Evolutionary conservation across 371 early-diverging fungal species (phyloP).

Genomic region (Mucor racemosus): DNA sequence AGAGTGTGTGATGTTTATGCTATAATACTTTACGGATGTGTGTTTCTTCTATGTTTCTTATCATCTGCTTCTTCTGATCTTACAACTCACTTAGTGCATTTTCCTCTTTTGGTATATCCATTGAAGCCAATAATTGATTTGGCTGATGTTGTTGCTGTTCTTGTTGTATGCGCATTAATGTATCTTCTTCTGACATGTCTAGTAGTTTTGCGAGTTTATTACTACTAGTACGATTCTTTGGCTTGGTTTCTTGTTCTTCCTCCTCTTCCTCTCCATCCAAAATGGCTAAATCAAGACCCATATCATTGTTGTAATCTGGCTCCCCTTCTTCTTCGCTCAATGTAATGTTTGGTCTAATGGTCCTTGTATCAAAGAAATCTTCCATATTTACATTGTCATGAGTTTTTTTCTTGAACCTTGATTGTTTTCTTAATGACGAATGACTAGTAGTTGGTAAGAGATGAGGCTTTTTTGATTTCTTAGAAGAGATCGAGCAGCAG

Average conservation of each 20-base stretch:
- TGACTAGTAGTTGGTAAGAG: background rate
- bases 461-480: conserved; percentile 11
- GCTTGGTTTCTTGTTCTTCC: background rate
- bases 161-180: background rate
- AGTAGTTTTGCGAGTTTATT: conserved; percentile 39
- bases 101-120: conserved; percentile 3
- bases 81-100: background rate
- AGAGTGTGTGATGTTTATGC: background rate
- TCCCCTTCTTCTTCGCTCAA: conserved; percentile 5
- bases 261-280: conserved; percentile 18
- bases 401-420: background rate
- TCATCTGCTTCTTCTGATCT: no score
- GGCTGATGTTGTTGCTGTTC: background rate
- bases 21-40: no score
- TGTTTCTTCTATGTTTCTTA: no score
- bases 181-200: conserved; percentile 44
- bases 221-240: conserved; percentile 6
- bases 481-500: background rate
- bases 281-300: conserved; percentile 42
- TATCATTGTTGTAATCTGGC: conserved; percentile 40
- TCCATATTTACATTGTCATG: conserved; percentile 33
- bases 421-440: background rate
- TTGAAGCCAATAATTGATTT: background rate
- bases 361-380: conserved; percentile 44
- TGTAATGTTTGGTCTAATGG: conserved; percentile 38